Conservation (phyloP, 129 eudicot genomes). For the Erigeron canadensis region DNA sequence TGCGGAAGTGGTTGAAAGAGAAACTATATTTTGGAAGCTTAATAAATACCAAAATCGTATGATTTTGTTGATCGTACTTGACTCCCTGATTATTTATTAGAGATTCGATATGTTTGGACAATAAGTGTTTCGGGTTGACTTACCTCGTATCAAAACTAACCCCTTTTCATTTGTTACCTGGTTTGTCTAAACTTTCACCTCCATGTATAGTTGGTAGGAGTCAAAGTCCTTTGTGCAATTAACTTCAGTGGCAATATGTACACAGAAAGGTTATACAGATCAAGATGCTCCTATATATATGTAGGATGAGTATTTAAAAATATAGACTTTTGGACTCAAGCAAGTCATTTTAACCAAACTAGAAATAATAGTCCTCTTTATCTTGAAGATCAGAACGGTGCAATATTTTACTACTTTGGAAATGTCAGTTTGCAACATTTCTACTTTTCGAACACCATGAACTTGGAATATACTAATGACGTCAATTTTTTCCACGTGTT, state of each 20-base stretch:
- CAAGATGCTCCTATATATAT: background rate
- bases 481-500: background rate
- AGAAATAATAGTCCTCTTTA: background rate
- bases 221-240: background rate
- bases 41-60: background rate
- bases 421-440: background rate
- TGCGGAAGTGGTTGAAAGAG: background rate
- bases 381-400: background rate
- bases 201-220: background rate
- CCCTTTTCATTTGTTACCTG: background rate
- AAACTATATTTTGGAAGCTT: no score
- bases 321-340: background rate
- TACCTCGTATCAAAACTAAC: background rate
- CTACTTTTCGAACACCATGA: background rate
- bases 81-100: background rate
- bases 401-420: background rate
- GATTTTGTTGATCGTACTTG: background rate
- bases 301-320: background rate
- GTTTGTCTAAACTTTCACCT: background rate
- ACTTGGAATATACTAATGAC: no score
- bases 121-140: background rate
- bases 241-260: background rate
- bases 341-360: background rate
- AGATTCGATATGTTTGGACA: background rate
- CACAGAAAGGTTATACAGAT: background rate